Base-by-base conservation (phyloP, 2,329 filamentous ascomycete species). In the Colletotrichum viniferum region DNA sequence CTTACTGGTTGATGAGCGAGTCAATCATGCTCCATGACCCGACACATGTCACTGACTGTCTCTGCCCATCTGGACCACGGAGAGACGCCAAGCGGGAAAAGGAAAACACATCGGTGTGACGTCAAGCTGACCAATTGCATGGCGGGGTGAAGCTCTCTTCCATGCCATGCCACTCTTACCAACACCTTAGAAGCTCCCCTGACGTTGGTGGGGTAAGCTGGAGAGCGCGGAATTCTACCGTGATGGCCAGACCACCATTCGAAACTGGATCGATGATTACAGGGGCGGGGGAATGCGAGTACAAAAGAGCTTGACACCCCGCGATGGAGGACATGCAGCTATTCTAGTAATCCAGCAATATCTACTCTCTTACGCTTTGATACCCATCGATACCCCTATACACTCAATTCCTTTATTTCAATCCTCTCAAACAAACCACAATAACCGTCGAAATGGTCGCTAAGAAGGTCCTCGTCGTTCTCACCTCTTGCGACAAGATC, bases 381-480 rank as follows among this genome's bases (percentile, higher is more conserved):
- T 68, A 64, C 73, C 32, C 69, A 7, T 30, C 48, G 62, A 72
- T 74, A 64, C 43, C 63, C 69, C 16, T 30, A 4, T 21, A 36
- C 24, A 13, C 10, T 21, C 43, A 21, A 13, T 4, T 24, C 7
- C 6, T 9, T 14, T 3, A 18, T 5, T 62, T n/a, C 4, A 32
- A 70, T 21, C 16, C 18, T 16, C 24, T 12, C 30, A 60, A 24
- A 52, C 34, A 14, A 38, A 65, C 13, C 21, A 24, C 4, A 30
- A 30, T n/a, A 55, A 34, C 21, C n/a, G 32, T 12, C 71, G 48
- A 16, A 76, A 76, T 76, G 74, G 71, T 71, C 7, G 87, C 86
- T 79, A 94, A 93, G 83, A 94, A 93, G 73, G 85, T 95, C 77
- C 92, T 95, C 85, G 85, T 95, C 82, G 91, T 95, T 73, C 90